Evolutionary conservation across 768 basidiomycete species (phyloP).

Genomic region (Tulasnella sp.): DNA sequence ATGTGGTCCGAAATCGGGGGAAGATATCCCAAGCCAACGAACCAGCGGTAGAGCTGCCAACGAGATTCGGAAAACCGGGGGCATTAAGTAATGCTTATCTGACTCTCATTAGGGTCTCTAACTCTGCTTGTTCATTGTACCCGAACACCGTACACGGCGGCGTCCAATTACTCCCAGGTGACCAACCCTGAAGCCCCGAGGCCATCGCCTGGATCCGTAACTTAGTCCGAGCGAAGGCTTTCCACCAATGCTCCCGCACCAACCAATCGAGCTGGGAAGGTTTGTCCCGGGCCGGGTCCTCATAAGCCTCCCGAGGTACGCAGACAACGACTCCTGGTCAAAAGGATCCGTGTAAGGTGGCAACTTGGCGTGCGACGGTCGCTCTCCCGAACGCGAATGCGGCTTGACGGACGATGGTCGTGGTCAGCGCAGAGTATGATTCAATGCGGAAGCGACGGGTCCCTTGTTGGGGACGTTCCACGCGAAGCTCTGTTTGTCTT

Average conservation of each 20-base stretch:
- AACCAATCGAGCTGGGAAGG: not conserved
- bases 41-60: too few species aligned
- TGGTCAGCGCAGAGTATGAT: not conserved
- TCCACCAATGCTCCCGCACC: not conserved
- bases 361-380: not conserved
- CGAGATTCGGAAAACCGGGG: too few species aligned
- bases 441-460: not conserved
- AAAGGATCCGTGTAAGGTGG: not conserved
- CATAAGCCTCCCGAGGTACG: not conserved
- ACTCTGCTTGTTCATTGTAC: not conserved
- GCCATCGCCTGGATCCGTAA: not conserved
- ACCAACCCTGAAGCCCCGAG: not conserved
- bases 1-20: not conserved
- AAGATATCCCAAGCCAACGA: not conserved
- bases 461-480: not conserved
- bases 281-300: not conserved
- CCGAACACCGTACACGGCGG: not conserved
- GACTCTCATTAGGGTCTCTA: not conserved
- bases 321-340: not conserved
- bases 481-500: slow-evolving; percentile 25
- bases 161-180: not conserved
- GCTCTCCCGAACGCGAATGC: not conserved
- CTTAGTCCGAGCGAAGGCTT: not conserved
- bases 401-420: not conserved
- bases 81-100: too few species aligned